Percentiles rank a stretch among this genome's conserved stretches.
Evolutionary conservation across 2,329 filamentous ascomycete species (phyloP).

Genomic region (Ascosphaera apis): DNA sequence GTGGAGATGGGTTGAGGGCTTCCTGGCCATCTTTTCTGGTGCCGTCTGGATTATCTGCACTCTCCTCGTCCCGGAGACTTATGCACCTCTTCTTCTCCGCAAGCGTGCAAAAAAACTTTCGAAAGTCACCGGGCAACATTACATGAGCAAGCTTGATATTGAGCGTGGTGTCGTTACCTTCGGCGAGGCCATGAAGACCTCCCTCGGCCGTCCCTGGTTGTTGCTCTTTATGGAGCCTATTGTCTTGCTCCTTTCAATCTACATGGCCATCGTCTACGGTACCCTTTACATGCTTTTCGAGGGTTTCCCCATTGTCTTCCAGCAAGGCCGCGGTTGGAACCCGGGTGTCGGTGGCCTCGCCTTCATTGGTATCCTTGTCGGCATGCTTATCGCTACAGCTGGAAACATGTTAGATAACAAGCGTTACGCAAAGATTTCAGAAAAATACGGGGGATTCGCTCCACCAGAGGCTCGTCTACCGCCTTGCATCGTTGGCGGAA

Average conservation of each 20-base stretch:
- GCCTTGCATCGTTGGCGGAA: constrained; percentile 36
- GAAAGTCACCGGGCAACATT: constrained; percentile 30
- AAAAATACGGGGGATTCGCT: constrained; percentile 29
- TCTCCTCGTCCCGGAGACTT: constrained; percentile 35
- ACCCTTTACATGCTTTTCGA: constrained; percentile 36
- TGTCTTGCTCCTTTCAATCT: constrained; percentile 39
- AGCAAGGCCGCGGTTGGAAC: constrained; percentile 34
- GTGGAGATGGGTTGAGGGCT: constrained; percentile 41
- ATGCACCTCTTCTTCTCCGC: constrained; percentile 33
- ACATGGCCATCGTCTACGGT: constrained; percentile 31
- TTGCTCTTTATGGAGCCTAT: constrained; percentile 50
- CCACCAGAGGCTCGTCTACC: constrained; percentile 44
- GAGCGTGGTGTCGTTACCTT: constrained; percentile 16
- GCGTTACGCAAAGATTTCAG: constrained; percentile 26
- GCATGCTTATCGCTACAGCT: constrained; percentile 35
- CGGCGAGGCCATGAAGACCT: constrained; percentile 29
- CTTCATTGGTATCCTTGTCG: constrained; percentile 45
- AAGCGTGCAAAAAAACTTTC: constrained; percentile 28
- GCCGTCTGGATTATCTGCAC: constrained; percentile 31
- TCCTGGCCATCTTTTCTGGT: constrained; percentile 38
- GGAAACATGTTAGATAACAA: constrained; percentile 27
- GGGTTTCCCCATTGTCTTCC: constrained; percentile 44
- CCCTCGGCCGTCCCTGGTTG: constrained; percentile 42
- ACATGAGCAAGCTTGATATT: constrained; percentile 29
- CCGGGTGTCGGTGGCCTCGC: constrained; percentile 37